Base-by-base conservation (phyloP, 768 basidiomycete genomes). In the Cystofilobasidium bisporidii region DNA sequence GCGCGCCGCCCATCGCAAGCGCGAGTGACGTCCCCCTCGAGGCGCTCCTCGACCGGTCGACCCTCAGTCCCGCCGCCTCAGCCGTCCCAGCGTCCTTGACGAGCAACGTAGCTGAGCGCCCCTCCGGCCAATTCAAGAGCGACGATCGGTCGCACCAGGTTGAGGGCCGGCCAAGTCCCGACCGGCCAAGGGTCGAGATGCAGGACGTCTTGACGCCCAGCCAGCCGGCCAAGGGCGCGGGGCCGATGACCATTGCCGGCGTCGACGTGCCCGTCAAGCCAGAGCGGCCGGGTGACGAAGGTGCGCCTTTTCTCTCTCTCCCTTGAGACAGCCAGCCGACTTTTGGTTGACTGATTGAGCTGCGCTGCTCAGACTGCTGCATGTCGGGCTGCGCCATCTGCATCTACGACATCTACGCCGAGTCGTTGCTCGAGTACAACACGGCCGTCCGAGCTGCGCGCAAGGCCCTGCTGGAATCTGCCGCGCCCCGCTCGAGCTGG, bases 311-410 rank as follows among this genome's bases (percentile, higher is more conserved):
- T 30, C 10, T 45, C 28, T 41, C 45, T 5, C 15, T 24, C 45
- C 48, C n/a, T n/a, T n/a, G n/a, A n/a, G n/a, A n/a, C n/a, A n/a
- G n/a, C n/a, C n/a, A n/a, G n/a, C n/a, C n/a, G n/a, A n/a, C n/a
- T n/a, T n/a, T n/a, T n/a, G n/a, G n/a, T n/a, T n/a, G n/a, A n/a
- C n/a, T n/a, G n/a, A n/a, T n/a, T n/a, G n/a, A n/a, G n/a, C n/a
- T n/a, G n/a, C n/a, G n/a, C n/a, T n/a, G n/a, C 6, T 14, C 71
- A 91, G 91, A 91, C 77, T 92, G 91, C 76, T 94, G 91, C 79
- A 93, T 93, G 91, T 91, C 89, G 2, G 89, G 89, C 36, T 94
- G 91, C 73, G 88, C 90, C 0, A 77, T 92, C n/a, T 93, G 91
- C 75, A 87, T 93, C 11, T 89, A 93, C 77, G 89, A 91, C 72